Conservation (phyloP, 352 stramenopile species). For the Phytophthora pisi region DNA sequence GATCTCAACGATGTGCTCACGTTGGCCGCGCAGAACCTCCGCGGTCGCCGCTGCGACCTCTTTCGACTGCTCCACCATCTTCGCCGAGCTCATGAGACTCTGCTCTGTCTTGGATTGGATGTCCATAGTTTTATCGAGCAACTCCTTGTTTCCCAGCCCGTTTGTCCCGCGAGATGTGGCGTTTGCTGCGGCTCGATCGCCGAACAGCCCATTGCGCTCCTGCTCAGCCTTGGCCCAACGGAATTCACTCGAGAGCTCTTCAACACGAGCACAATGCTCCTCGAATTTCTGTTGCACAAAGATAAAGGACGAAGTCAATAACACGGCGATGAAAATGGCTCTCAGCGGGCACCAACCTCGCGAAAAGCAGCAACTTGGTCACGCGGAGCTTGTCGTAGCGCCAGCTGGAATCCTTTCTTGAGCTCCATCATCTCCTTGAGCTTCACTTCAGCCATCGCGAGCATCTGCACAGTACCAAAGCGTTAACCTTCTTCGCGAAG, state of each 20-base stretch:
- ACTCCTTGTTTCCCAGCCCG: slow-evolving; percentile 63
- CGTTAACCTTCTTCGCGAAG: not conserved
- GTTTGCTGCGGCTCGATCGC: slow-evolving; percentile 47
- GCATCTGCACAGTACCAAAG: slow-evolving; percentile 46
- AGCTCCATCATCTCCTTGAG: slow-evolving; percentile 84
- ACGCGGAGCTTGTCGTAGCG: slow-evolving; percentile 73
- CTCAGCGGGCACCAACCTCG: slow-evolving; percentile 48
- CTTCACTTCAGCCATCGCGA: slow-evolving; percentile 82
- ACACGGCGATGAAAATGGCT: not conserved
- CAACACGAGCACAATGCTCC: slow-evolving; percentile 74
- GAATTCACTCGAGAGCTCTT: slow-evolving; percentile 83
- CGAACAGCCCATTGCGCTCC: slow-evolving; percentile 79
- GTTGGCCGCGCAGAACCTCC: slow-evolving; percentile 79
- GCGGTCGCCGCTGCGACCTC: slow-evolving; percentile 79
- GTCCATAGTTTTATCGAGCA: slow-evolving; percentile 76
- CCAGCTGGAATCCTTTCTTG: slow-evolving; percentile 87
- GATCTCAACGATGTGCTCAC: slow-evolving; percentile 87
- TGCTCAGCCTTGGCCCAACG: slow-evolving; percentile 83
- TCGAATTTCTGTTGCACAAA: slow-evolving; percentile 75
- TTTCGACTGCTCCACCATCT: slow-evolving; percentile 88
- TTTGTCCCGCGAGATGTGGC: slow-evolving; percentile 26
- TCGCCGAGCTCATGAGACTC: slow-evolving; percentile 83
- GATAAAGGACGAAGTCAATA: not conserved
- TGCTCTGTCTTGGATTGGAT: slow-evolving; percentile 88
- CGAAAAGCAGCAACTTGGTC: slow-evolving; percentile 71